These are phyloP conservation scores for Phellopilus nigrolimitatus DNA, from an alignment of 1,284 basidiomycete genomes.

Conservation along the genomic window DNA sequence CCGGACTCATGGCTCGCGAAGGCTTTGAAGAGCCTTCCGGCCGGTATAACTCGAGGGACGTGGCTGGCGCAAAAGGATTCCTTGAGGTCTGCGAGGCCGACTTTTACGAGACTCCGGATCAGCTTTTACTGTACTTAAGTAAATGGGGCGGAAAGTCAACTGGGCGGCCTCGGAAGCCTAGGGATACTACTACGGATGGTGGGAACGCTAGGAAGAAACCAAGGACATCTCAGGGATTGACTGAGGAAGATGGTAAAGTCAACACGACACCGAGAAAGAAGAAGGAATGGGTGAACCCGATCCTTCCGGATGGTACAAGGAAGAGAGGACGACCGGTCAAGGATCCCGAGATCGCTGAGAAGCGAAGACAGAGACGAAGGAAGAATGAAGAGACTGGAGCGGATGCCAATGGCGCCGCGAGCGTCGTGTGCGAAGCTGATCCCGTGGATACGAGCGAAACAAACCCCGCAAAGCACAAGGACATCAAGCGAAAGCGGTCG, in stretches of 20 bases:
- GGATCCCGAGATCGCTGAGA: conserved; percentile 13
- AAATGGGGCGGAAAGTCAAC: neutral
- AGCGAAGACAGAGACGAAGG: conserved; percentile 4
- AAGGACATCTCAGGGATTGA: neutral
- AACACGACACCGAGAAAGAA: conserved; percentile 24
- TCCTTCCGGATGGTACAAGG: conserved; percentile 23
- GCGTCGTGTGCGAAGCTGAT: neutral
- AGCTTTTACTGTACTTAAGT: conserved; percentile 45
- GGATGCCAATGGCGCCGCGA: neutral
- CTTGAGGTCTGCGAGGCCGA: conserved; percentile 33
- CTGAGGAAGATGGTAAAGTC: neutral
- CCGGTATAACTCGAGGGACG: conserved; percentile 41
- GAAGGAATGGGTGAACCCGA: conserved; percentile 22
- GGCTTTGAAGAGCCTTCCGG: conserved; percentile 46
- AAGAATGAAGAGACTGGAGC: conserved; percentile 9
- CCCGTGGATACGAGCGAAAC: neutral
- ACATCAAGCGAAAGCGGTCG: conserved; percentile 17
- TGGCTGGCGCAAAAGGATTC: conserved; percentile 52
- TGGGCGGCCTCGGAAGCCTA: conserved; percentile 16
- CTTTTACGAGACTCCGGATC: conserved; percentile 50
- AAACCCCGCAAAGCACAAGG: neutral
- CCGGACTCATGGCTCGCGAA: conserved; percentile 50
- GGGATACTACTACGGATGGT: conserved; percentile 24
- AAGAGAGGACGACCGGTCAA: conserved; percentile 35
- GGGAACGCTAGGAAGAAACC: conserved; percentile 20